phyloP scores from a whole-genome alignment of 441 rosid genomes.

The Populus hybrid region DNA sequence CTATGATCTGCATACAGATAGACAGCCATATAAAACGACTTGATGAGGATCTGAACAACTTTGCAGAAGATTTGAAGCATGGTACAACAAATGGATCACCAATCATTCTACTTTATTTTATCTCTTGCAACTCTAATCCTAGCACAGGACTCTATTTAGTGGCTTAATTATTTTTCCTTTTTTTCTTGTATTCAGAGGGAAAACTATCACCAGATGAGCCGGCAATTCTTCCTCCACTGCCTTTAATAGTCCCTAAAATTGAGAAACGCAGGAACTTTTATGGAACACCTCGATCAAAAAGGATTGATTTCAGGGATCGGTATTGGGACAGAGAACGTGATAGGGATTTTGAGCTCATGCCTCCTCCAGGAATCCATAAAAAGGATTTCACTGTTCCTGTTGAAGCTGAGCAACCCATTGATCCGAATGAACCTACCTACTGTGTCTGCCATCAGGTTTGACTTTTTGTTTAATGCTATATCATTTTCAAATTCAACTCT shows the following conservation, averaged over 20 bases:
- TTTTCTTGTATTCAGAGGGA: too few relatives aligned
- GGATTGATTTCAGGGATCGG: conserved; percentile 72
- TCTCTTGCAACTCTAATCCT: too few relatives aligned
- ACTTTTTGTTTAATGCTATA: conserved; percentile 15
- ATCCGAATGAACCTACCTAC: conserved; percentile 97
- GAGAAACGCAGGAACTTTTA: conserved; percentile 70
- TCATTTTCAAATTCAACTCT: conserved; percentile 3
- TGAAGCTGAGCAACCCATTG: conserved; percentile 85
- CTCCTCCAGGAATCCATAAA: conserved; percentile 89
- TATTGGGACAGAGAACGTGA: conserved; percentile 92
- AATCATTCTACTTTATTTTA: too few relatives aligned
- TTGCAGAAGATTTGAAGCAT: too few relatives aligned
- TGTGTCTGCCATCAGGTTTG: conserved; percentile 98
- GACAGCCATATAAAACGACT: too few relatives aligned
- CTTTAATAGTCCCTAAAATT: conserved; percentile 67
- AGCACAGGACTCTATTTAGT: too few relatives aligned
- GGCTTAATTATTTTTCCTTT: too few relatives aligned
- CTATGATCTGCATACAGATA: conserved; percentile 46
- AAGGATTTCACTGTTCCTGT: conserved; percentile 56
- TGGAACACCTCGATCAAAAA: conserved; percentile 81
- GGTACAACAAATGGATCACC: too few relatives aligned
- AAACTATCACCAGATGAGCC: conserved; percentile 95
- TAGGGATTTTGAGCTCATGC: conserved; percentile 95
- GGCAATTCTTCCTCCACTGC: conserved; percentile 85
- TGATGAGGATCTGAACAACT: too few relatives aligned